phyloP scores from a whole-genome alignment of 257 asterid genomes.

The Solanum chiquidenum region DNA sequence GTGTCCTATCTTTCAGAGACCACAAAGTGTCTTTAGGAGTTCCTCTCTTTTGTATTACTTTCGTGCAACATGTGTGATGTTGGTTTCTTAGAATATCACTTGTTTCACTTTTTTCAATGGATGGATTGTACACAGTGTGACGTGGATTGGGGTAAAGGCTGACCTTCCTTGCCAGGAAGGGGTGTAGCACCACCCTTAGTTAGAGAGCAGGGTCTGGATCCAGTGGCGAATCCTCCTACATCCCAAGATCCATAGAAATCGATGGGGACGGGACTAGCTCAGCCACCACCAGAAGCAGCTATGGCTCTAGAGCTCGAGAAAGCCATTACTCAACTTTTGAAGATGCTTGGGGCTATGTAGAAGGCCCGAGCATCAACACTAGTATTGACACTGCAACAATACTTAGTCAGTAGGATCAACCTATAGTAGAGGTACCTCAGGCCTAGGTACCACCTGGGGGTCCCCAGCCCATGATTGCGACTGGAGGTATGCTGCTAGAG shows the following conservation, averaged over 20 bases:
- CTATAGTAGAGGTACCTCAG: background rate
- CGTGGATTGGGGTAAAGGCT: too few relatives aligned
- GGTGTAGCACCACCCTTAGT: too few relatives aligned
- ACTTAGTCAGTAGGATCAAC: background rate
- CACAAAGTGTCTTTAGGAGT: background rate
- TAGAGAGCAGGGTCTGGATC: too few relatives aligned
- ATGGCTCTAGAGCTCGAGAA: background rate
- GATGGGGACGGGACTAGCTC: background rate
- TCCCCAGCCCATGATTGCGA: background rate
- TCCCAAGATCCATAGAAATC: background rate
- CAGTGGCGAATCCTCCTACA: background rate
- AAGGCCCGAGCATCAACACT: background rate
- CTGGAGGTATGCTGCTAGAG: background rate
- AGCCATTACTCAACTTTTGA: background rate
- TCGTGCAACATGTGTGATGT: background rate
- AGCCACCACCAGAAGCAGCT: background rate
- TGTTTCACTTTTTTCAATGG: too few relatives aligned
- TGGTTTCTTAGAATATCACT: background rate
- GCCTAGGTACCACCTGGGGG: background rate
- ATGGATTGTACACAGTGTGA: too few relatives aligned
- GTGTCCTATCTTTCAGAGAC: background rate
- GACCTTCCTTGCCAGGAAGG: too few relatives aligned
- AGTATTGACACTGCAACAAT: background rate
- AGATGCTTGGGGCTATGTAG: background rate
- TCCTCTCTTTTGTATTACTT: background rate